Evolutionary conservation across 2,329 filamentous ascomycete genomes (phyloP), one percentile per base, ranked within the genome.

Genomic region (Epichloe sylvatica): DNA sequence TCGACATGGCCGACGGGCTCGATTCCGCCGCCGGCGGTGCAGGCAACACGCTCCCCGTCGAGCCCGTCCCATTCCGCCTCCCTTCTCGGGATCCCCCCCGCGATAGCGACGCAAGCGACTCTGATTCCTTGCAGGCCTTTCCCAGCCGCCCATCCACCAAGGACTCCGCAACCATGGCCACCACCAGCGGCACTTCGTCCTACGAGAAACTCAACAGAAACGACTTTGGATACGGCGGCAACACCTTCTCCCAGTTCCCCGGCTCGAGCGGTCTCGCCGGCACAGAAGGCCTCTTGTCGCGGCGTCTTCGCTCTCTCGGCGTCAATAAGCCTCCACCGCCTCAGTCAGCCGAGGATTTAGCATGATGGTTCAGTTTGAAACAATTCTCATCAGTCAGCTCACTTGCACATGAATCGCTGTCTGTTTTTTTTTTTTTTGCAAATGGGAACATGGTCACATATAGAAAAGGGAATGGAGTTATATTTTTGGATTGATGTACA

Each of bases 181-280:
- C 54, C 8, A 65, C 43, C 39, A 52, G 23, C 35, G 19, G 19
- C 23, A 33, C 37, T 15, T 49, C 59, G 2, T 60, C 62, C 8
- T 87, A 89, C 60, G 77, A 77, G 59, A 89, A 89, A 60, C 75
- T 87, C 19, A 80, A 62, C 57, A 84, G 76, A 60, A 80, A 80
- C 5, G 81, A 87, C 52, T 63, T 71, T 19, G 75, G 80, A 36
- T 81, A 85, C 59, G 76, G 81, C 37, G 73, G 77, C 1, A 76
- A 78, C 49, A 65, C 70, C 0, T 81, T 75, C 55, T 56, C 42
- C 46, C 43, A 51, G 19, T 61, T 57, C 21, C 62, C 56, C 8
- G 62, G 62, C 47, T 64, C 62, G 34, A 67, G 67, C 36, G 64
- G 64, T 52, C 59, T 66, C 2, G 69, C 64, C n/a, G 49, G 42